These are phyloP conservation scores for Diaporthe caulivora DNA, from an alignment of 2,329 filamentous ascomycete genomes.

Conservation along the genomic window DNA sequence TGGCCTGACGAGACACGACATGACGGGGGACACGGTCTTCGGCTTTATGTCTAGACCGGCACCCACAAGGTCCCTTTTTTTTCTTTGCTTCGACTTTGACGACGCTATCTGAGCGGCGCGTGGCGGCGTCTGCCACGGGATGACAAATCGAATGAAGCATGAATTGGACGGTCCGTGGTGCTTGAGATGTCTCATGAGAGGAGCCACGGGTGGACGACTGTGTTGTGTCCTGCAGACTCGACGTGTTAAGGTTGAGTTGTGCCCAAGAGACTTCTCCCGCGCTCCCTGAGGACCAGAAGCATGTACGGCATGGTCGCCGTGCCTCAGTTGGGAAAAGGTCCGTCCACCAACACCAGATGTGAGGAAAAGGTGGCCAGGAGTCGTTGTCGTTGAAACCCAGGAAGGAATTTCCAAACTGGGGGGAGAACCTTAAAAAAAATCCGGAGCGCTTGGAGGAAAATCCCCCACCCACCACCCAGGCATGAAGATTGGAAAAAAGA, in stretches of 20 bases:
- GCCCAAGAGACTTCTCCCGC: background rate
- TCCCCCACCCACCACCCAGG: too few relatives aligned
- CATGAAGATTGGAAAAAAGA: slow-evolving; percentile 16
- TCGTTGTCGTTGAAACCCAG: background rate
- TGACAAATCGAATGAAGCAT: slow-evolving; percentile 9
- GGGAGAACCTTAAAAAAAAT: slow-evolving; percentile 3
- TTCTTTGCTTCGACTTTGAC: background rate
- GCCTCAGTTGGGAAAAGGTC: too few relatives aligned
- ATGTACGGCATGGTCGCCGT: background rate
- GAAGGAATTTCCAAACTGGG: background rate
- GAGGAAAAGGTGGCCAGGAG: too few relatives aligned
- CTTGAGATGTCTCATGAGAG: background rate
- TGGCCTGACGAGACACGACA: slow-evolving; percentile 4
- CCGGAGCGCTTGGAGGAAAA: background rate
- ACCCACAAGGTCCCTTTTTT: background rate
- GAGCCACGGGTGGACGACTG: background rate
- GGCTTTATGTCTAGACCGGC: background rate
- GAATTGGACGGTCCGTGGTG: background rate
- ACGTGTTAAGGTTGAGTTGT: too few relatives aligned
- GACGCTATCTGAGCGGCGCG: slow-evolving; percentile 3
- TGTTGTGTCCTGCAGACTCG: background rate
- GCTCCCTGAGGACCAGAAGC: background rate
- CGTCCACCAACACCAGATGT: background rate
- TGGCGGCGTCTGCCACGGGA: background rate
- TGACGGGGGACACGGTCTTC: background rate